These are phyloP conservation scores for Pseudozyma sp. DNA, from an alignment of 1,284 basidiomycete genomes.

Conservation along the genomic window DNA sequence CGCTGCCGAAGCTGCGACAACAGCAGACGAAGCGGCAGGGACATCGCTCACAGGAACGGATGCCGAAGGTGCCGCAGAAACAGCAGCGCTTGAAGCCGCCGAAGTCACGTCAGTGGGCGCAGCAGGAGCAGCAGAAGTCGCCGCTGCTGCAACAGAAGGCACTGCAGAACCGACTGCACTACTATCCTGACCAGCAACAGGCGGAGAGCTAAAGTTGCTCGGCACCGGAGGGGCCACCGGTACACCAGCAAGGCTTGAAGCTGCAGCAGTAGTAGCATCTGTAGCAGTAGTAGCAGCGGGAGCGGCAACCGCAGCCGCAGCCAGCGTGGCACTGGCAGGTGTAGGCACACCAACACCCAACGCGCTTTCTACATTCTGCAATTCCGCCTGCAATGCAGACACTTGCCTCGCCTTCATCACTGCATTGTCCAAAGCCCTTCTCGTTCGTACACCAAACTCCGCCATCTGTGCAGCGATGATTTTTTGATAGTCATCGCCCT, in stretches of 20 bases:
- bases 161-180: slow-evolving; percentile 5
- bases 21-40: not conserved
- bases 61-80: slow-evolving; percentile 18
- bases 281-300: not conserved
- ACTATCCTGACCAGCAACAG: slow-evolving; percentile 9
- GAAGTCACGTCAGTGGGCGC: not conserved
- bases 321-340: not conserved
- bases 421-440: slow-evolving; percentile 11
- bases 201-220: slow-evolving; percentile 28
- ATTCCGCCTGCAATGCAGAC: slow-evolving; percentile 2
- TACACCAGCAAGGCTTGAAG: slow-evolving; percentile 7
- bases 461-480: slow-evolving; percentile 36
- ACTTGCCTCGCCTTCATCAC: slow-evolving; percentile 9
- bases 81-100: not conserved
- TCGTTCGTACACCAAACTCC: slow-evolving; percentile 14
- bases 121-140: not conserved
- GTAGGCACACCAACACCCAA: slow-evolving; percentile 14
- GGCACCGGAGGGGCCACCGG: slow-evolving; percentile 34
- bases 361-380: slow-evolving; percentile 6
- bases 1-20: not conserved
- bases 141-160: slow-evolving; percentile 6
- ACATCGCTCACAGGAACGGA: slow-evolving; percentile 3
- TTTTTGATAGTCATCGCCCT: slow-evolving; percentile 11
- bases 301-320: not conserved
- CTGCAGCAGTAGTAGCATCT: not conserved